Evolutionary conservation across 2,329 filamentous ascomycete species (phyloP).

Genomic region (Aureobasidium sp.): DNA sequence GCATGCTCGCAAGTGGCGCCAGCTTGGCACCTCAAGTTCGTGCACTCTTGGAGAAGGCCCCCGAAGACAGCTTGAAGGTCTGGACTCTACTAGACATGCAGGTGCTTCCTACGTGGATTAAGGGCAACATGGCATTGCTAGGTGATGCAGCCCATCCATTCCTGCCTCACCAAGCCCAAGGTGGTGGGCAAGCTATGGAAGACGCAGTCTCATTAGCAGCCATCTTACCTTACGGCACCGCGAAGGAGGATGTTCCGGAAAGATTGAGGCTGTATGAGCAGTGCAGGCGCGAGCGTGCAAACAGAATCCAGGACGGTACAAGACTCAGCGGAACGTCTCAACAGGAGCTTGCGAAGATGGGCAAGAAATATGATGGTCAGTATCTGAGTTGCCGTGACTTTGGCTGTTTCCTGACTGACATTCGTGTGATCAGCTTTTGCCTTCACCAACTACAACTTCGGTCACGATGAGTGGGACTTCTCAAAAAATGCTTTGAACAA

Average conservation of each 20-base stretch:
- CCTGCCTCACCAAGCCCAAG: constrained; percentile 56
- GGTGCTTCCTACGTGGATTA: constrained; percentile 48
- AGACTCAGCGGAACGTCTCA: constrained; percentile 46
- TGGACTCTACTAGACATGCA: constrained; percentile 60
- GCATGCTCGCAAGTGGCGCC: constrained; percentile 35
- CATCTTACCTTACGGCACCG: constrained; percentile 45
- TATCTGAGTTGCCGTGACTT: neutral
- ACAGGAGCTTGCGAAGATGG: constrained; percentile 23
- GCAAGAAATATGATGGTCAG: constrained; percentile 15
- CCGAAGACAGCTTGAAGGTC: constrained; percentile 38
- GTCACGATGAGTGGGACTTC: constrained; percentile 49
- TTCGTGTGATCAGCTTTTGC: constrained; percentile 14
- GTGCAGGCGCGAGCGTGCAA: constrained; percentile 51
- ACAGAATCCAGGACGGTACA: constrained; percentile 51
- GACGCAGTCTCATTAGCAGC: constrained; percentile 55
- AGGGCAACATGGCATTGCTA: constrained; percentile 49
- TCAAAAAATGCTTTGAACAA: constrained; percentile 45
- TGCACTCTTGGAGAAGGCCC: constrained; percentile 33
- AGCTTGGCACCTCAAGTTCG: constrained; percentile 31
- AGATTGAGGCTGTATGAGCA: constrained; percentile 52
- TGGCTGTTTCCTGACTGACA: neutral
- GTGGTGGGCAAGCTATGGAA: constrained; percentile 58
- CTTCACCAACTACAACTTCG: constrained; percentile 26
- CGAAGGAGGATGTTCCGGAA: constrained; percentile 42
- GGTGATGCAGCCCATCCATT: constrained; percentile 66